A percentile compares a stretch with the other conserved stretches of the same genome.
Conservation (phyloP, 768 basidiomycete species). For the Leccinum pellstonianum region DNA sequence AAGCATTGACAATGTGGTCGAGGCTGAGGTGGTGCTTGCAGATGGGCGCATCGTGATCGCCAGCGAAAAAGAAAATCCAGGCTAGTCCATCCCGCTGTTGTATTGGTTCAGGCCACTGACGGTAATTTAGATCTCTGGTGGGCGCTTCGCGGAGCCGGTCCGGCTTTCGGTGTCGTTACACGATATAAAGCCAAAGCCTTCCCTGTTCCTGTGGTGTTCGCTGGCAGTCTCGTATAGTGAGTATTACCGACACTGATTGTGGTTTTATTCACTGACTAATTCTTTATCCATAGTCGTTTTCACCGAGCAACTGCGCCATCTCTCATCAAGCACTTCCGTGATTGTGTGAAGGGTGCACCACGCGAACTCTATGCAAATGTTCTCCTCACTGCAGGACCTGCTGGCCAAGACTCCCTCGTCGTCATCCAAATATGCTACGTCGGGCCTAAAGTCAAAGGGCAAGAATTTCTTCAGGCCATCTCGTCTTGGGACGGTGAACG, state of each 20-base stretch:
- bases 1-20: slow-evolving; percentile 87
- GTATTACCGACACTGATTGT: slow-evolving; percentile 29
- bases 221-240: slow-evolving; percentile 90
- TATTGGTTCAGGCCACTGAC: slow-evolving; percentile 1
- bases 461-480: slow-evolving; percentile 79
- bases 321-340: slow-evolving; percentile 87
- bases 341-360: slow-evolving; percentile 88
- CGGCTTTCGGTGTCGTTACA: slow-evolving; percentile 80
- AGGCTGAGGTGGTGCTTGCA: slow-evolving; percentile 88
- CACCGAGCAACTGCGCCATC: slow-evolving; percentile 83
- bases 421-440: slow-evolving; percentile 92
- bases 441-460: slow-evolving; percentile 69
- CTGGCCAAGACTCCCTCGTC: slow-evolving; percentile 77
- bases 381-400: slow-evolving; percentile 86
- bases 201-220: slow-evolving; percentile 87
- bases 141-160: slow-evolving; percentile 82
- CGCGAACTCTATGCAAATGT: slow-evolving; percentile 88
- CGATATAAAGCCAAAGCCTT: slow-evolving; percentile 89
- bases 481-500: slow-evolving; percentile 87
- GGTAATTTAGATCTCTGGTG: slow-evolving; percentile 72
- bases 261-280: neutral
- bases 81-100: slow-evolving; percentile 35
- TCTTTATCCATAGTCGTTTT: slow-evolving; percentile 61
- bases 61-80: slow-evolving; percentile 69
- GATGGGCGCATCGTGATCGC: slow-evolving; percentile 84